Conservation (phyloP, 257 asterid species). For the Petrea volubilis region DNA sequence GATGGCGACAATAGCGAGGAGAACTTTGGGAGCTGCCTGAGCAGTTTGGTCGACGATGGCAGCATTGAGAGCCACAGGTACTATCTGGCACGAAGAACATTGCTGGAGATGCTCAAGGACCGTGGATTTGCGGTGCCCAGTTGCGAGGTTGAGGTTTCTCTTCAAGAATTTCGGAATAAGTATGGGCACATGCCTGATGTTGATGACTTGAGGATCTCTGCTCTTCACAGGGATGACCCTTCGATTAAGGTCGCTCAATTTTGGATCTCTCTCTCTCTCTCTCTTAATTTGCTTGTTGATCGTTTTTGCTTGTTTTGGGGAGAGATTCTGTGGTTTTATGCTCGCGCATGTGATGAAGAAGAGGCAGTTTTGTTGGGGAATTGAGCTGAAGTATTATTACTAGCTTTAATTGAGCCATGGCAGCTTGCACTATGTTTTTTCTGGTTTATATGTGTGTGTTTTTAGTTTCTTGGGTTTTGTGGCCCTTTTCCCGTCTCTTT, state of each 20-base stretch:
- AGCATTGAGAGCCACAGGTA: slow-evolving; percentile 69
- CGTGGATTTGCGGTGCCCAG: slow-evolving; percentile 82
- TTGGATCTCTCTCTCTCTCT: not conserved
- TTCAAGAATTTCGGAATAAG: slow-evolving; percentile 60
- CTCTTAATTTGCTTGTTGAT: not conserved
- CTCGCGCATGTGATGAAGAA: slow-evolving; percentile 13
- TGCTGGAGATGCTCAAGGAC: slow-evolving; percentile 89
- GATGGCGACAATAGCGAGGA: slow-evolving; percentile 38
- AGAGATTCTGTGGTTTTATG: not conserved
- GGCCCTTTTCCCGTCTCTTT: too few species aligned
- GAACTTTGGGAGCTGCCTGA: slow-evolving; percentile 45
- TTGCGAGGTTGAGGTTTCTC: slow-evolving; percentile 62
- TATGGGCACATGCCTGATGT: slow-evolving; percentile 50
- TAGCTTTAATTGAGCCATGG: slow-evolving; percentile 10
- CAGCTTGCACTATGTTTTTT: not conserved
- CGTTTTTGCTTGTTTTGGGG: not conserved
- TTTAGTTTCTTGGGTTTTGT: not conserved
- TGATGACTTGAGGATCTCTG: slow-evolving; percentile 54
- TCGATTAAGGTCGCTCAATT: slow-evolving; percentile 55
- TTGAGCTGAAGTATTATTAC: not conserved
- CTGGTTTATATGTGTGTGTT: not conserved
- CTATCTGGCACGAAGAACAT: slow-evolving; percentile 74
- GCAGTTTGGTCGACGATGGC: slow-evolving; percentile 55
- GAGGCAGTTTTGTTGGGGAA: not conserved
- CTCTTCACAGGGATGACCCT: slow-evolving; percentile 72